Base-by-base conservation (phyloP, 2,329 filamentous ascomycete species). In the Colletotrichum sojae region DNA sequence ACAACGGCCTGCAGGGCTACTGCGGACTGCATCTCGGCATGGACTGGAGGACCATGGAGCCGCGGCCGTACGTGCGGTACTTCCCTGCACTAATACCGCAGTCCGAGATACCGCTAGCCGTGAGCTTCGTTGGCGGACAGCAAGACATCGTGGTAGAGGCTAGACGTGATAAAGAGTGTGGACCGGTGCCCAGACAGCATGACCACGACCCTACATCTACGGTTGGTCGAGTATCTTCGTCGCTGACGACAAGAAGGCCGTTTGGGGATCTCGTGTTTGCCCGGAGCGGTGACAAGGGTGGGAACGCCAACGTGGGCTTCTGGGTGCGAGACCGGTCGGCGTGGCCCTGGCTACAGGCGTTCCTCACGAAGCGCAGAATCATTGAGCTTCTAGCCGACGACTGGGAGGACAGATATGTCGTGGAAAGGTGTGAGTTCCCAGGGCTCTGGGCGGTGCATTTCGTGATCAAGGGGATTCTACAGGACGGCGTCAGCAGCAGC, bases 401-500 rank as follows among this genome's bases (percentile, higher is more conserved):
- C 66, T 85, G 81, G 79, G 71, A 77, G 5, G 76, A 81, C 27
- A 70, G 72, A 16, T 82, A 79, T 70, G 76, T 73, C 18, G 73
- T 85, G 12, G 83, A 85, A 71, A 73, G 84, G 22, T 83, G 83
- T 51, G 84, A 86, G 75, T 84, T 86, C 59, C 75, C 78, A 1
- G 70, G 77, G 15, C 73, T 86, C 0, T 72, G 75, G 49, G 81
- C 82, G 0, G 80, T 86, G 15, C 80, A 86, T 68, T 84, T 84
- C 72, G 81, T 85, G 5, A 75, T 86, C 5, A 83, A 82, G 66
- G 83, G 82, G 2, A 78, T 83, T 20, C 70, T 85, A 12, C 81
- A 82, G 2, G 74, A 79, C 2, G 81, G 81, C 0, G 83, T 88
- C 1, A 86, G 84, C 71, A 84, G 83, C 66, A 84, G 80, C 22